Conservation (phyloP, 2,329 filamentous ascomycete genomes). For the Paraconiothyrium brasiliense region DNA sequence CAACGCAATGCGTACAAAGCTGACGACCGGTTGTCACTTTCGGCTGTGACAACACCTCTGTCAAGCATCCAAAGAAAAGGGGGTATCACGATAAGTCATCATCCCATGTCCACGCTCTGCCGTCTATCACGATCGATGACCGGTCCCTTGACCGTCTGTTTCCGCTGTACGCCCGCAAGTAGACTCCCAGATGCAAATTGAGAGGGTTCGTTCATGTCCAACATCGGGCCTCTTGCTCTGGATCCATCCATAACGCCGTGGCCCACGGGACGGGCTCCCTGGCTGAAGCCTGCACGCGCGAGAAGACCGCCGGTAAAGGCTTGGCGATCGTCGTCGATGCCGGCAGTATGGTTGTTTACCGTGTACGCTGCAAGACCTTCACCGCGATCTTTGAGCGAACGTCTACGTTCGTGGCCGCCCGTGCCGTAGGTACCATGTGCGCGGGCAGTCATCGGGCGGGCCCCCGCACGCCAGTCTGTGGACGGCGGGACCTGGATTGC, state of each 20-base stretch:
- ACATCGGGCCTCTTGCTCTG: conserved; percentile 55
- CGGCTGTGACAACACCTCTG: neutral
- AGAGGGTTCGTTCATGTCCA: conserved; percentile 54
- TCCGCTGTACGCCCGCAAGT: conserved; percentile 53
- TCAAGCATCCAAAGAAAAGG: neutral
- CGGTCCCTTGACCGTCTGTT: conserved; percentile 40
- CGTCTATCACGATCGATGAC: conserved; percentile 51
- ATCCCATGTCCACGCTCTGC: conserved; percentile 27
- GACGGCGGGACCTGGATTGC: conserved; percentile 54
- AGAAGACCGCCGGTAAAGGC: conserved; percentile 58
- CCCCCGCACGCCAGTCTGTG: conserved; percentile 56
- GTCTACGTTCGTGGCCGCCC: conserved; percentile 43
- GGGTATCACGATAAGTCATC: conserved; percentile 14
- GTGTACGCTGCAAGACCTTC: conserved; percentile 46
- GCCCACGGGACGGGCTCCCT: conserved; percentile 50
- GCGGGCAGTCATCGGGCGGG: conserved; percentile 31
- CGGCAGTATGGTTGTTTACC: conserved; percentile 43
- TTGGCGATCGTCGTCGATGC: conserved; percentile 42
- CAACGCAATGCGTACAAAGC: neutral
- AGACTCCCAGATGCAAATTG: conserved; percentile 60
- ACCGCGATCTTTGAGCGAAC: conserved; percentile 45
- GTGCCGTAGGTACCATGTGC: conserved; percentile 40
- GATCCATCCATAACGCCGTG: conserved; percentile 57
- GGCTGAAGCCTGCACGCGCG: conserved; percentile 51
- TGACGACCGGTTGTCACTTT: neutral